Evolutionary conservation across 2,329 filamentous ascomycete genomes (phyloP).

Genomic region (Leptosphaerulina australis): DNA sequence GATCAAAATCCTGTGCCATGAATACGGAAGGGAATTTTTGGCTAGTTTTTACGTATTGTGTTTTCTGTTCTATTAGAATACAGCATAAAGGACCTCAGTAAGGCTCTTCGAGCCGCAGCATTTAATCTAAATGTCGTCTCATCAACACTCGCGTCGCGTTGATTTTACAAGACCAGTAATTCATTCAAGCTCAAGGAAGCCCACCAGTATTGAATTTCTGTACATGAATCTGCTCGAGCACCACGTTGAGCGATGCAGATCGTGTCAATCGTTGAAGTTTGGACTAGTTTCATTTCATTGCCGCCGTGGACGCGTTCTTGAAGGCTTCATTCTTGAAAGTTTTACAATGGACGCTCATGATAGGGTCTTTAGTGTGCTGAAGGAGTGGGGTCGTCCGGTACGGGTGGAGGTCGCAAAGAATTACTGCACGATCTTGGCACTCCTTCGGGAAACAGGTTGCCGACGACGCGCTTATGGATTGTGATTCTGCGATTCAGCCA

Average conservation of each 20-base stretch:
- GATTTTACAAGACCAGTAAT: conserved; percentile 6
- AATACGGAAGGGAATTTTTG: not conserved
- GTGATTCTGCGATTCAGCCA: no score
- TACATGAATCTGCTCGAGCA: conserved; percentile 13
- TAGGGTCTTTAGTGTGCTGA: not conserved
- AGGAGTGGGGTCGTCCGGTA: not conserved
- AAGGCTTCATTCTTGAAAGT: not conserved
- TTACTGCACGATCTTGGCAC: not conserved
- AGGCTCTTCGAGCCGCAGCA: no score
- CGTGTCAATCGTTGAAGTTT: not conserved
- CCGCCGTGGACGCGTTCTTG: not conserved
- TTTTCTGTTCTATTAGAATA: no score
- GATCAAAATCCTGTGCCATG: not conserved
- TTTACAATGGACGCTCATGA: not conserved
- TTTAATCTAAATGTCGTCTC: conserved; percentile 2
- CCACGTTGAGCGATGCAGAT: conserved; percentile 1
- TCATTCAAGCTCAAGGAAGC: conserved; percentile 6
- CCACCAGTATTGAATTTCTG: conserved; percentile 1
- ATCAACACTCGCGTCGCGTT: not conserved
- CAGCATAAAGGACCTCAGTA: no score
- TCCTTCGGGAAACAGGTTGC: not conserved
- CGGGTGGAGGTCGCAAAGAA: not conserved
- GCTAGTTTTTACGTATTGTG: no score
- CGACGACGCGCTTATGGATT: no score
- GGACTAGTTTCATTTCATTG: not conserved